Base-by-base conservation (phyloP, 331 rosid species). In the Quercus tomentella region DNA sequence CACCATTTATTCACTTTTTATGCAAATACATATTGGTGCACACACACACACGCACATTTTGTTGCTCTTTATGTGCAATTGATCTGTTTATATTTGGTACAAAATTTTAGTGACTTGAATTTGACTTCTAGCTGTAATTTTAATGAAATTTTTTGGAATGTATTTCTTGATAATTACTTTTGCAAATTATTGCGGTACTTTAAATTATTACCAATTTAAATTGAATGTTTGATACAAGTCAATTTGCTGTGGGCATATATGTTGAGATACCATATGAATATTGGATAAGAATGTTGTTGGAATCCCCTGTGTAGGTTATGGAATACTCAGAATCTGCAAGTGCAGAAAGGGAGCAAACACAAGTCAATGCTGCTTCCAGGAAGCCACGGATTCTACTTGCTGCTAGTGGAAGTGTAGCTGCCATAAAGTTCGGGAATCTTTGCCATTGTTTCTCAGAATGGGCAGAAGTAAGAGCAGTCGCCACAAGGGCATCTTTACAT, bases 401-500 rank as follows among this genome's bases (percentile, higher is more conserved):
- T 74, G 94, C 97, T 20, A 86, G 97, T 56, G 97, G 97, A 79
- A 85, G 97, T 81, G 91, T 90, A 57, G 91, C 94, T 60, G 84
- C 97, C 23, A 82, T 84, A 43, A 92, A 89, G 84, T 93, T 95
- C 68, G 89, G 91, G 12, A 71, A 81, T 51, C 79, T 92, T 15
- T 91, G 97, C 80, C 84, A 73, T 60, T 55, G 81, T 41, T 95
- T 93, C 77, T 67, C 79, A 5, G 92, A 89, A 60, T 92, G 97
- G 97, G 99, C 97, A 23, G 97, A 93, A 67, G 90, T 93, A 35
- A 86, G 66, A 62, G 97, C 90, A 1, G 91, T 95, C 76, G 92
- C 84, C 33, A 92, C 97, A 18, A 74, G 69, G 60, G 80, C 97
- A n/a, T 81, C 96, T 41, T 56, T 83, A 79, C 90, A 76, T 80